Conservation (phyloP, 768 basidiomycete genomes). For the Leccinellum luteum region DNA sequence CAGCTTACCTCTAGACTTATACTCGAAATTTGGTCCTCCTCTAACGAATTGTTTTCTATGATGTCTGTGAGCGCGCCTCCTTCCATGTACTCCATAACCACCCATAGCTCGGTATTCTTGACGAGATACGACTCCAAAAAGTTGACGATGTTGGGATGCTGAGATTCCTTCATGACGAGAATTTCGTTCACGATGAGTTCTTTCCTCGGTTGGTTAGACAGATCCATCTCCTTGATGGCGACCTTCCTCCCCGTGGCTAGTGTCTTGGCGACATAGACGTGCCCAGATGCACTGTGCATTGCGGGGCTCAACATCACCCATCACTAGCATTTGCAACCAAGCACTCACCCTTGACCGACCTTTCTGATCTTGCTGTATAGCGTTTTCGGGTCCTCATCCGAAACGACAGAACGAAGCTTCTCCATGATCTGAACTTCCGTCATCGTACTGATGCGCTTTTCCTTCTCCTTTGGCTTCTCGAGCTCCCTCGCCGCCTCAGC, state of each 20-base stretch:
- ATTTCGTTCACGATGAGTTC: conserved; percentile 98
- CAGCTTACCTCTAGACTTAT: conserved; percentile 82
- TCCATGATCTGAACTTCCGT: conserved; percentile 98
- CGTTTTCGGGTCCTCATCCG: conserved; percentile 79
- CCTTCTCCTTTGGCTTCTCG: conserved; percentile 58
- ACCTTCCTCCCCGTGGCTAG: conserved; percentile 82
- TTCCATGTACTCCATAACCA: conserved; percentile 99
- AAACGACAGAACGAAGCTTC: conserved; percentile 87
- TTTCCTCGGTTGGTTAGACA: conserved; percentile 92
- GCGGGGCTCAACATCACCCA: conserved; percentile 4
- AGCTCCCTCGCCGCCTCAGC: conserved; percentile 72
- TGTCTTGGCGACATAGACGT: conserved; percentile 96
- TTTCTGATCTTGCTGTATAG: conserved; percentile 98
- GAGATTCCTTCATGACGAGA: conserved; percentile 97
- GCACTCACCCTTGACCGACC: conserved; percentile 92
- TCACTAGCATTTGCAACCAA: conserved; percentile 4
- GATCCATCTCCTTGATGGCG: conserved; percentile 98
- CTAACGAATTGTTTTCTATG: conserved; percentile 93
- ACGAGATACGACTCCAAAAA: conserved; percentile 90
- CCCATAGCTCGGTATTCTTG: conserved; percentile 88
- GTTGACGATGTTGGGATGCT: conserved; percentile 97
- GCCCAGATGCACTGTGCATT: conserved; percentile 82
- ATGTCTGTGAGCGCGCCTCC: conserved; percentile 96
- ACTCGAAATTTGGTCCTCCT: conserved; percentile 92
- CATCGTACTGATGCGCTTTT: conserved; percentile 92